Evolutionary conservation across 1,284 basidiomycete genomes (phyloP), one percentile per base, ranked within the genome.

Genomic region (Sporisorium reilianum): DNA sequence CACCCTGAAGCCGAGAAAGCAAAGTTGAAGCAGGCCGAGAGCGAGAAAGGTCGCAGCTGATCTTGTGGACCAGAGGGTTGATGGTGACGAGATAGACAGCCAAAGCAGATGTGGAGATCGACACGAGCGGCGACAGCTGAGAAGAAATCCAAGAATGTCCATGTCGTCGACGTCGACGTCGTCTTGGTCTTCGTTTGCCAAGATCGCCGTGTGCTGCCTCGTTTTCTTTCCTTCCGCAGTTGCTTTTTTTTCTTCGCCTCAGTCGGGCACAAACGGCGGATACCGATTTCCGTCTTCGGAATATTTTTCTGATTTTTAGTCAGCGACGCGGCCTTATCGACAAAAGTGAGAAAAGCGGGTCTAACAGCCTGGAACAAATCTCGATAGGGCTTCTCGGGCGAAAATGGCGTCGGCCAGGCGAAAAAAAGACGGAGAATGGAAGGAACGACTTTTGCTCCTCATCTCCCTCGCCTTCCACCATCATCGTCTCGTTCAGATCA

Each of bases 191-290:
- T 64, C 45, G n/a, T 48, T 49, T 60, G 12, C 2, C 7, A 11
- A 55, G 23, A 54, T 61, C 50, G 64, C 64, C 18, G 34, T 61
- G 26, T 67, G 64, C 64, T 59, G 63, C 62, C 62, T 32, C 11
- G 14, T 51, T 36, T 51, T 40, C 20, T 26, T 26, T 14, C 46
- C 30, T 48, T 48, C 28, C 46, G 46, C 46, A 48, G 46, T 48
- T 5, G 16, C 5, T 16, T 30, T 48, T 46, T 30, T 48, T n/a
- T 28, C 45, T n/a, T n/a, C n/a, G n/a, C n/a, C n/a, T n/a, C 8
- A 18, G 18, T 46, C 46, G 46, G 46, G 46, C 46, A 28, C 28
- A 30, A 30, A 48, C 46, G 46, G 46, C 30, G 38, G n/a, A 18
- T 20, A 8, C 38, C 45, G 45, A 46, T 41, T 38, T 38, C 44